phyloP scores from a whole-genome alignment of 306 rosid genomes.

The Pachyrhizus erosus region DNA sequence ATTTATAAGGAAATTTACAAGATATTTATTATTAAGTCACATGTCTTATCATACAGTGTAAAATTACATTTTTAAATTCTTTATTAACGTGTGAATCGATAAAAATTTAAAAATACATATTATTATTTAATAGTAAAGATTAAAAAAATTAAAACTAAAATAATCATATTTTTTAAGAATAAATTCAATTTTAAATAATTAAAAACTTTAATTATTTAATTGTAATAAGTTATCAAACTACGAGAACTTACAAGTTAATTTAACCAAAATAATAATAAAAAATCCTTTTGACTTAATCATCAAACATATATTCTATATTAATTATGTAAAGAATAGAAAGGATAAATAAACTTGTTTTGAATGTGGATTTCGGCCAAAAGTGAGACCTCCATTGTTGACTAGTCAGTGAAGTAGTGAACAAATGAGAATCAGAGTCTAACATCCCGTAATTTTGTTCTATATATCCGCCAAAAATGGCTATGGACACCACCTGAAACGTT shows the following conservation, averaged over 20 bases:
- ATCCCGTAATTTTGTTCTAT: neutral
- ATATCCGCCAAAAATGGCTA: neutral
- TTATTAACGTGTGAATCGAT: no score
- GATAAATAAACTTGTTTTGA: neutral
- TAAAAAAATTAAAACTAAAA: no score
- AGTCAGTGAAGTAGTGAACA: neutral
- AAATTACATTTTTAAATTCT: no score
- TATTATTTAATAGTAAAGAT: no score
- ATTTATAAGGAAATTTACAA: no score
- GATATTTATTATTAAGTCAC: no score
- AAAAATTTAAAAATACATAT: no score
- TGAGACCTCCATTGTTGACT: neutral
- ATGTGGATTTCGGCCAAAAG: constrained; percentile 7
- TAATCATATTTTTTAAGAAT: no score
- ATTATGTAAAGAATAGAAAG: neutral
- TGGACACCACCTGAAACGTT: neutral
- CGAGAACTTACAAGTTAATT: neutral
- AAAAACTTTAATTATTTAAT: no score
- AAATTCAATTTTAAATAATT: no score
- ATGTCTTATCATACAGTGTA: no score
- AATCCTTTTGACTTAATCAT: neutral
- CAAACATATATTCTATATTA: neutral
- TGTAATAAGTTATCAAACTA: no score
- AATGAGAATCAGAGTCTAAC: neutral
- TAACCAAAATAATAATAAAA: neutral